Percentiles rank a stretch among this genome's conserved stretches.
Conservation (phyloP, 345 rosid genomes). For the Isatis tinctoria region DNA sequence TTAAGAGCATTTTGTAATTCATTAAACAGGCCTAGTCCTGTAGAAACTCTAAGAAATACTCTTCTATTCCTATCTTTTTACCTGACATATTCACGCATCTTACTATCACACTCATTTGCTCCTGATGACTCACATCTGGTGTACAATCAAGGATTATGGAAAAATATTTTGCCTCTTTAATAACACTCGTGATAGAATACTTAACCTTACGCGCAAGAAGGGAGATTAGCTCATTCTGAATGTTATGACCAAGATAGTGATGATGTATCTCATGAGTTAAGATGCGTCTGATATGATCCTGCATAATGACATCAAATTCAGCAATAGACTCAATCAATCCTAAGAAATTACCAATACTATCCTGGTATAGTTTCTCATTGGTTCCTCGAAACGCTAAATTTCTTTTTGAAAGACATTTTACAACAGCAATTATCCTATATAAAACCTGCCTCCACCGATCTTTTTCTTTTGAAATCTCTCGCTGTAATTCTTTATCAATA, state of each 20-base stretch:
- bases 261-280: no score
- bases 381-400: background rate
- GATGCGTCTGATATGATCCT: background rate
- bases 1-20: no score
- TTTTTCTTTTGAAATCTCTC: background rate
- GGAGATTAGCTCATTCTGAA: background rate
- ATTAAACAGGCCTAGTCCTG: background rate
- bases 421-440: background rate
- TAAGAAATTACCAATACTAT: conserved; percentile 1
- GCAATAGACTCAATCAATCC: background rate
- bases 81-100: background rate
- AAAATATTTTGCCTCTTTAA: background rate
- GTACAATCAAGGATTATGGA: background rate
- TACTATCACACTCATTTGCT: background rate
- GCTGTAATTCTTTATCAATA: background rate
- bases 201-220: background rate
- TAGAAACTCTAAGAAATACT: background rate
- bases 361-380: background rate
- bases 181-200: background rate
- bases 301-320: conserved; percentile 5
- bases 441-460: background rate
- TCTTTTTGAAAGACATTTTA: background rate
- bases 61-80: background rate
- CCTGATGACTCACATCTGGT: no score
- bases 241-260: background rate